Percentiles rank a stretch among this genome's conserved stretches.
Evolutionary conservation across 257 asterid species (phyloP).

Genomic region (Petrea volubilis): DNA sequence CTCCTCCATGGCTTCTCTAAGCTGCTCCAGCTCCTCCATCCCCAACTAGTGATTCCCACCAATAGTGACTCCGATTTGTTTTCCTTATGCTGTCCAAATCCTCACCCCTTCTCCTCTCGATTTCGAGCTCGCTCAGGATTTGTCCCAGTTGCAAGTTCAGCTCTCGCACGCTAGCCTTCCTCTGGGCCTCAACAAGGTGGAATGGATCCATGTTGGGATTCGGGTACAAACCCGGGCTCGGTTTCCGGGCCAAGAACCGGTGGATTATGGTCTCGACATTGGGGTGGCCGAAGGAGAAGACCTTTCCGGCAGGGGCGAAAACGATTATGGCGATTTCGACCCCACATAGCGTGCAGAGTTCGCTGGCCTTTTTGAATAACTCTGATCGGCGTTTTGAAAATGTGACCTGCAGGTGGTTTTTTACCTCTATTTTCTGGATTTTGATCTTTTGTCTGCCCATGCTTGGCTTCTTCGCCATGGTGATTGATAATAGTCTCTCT

Average conservation of each 20-base stretch:
- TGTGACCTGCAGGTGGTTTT: no score
- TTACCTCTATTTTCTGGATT: no score
- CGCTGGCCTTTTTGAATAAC: no score
- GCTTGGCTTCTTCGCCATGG: no score
- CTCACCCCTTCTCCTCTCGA: slow-evolving; percentile 60
- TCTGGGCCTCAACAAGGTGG: no score
- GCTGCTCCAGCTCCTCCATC: slow-evolving; percentile 37
- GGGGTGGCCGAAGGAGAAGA: slow-evolving; percentile 82
- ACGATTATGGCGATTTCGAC: no score
- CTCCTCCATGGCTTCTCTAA: slow-evolving; percentile 61
- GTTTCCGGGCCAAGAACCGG: slow-evolving; percentile 35
- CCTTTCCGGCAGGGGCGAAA: no score
- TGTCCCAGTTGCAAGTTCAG: no score
- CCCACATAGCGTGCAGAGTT: no score
- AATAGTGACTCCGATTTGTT: slow-evolving; percentile 34
- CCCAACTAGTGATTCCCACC: slow-evolving; percentile 82
- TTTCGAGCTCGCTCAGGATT: slow-evolving; percentile 51
- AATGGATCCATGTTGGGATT: slow-evolving; percentile 24
- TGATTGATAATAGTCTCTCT: background rate
- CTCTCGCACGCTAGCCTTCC: no score
- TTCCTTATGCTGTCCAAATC: slow-evolving; percentile 49
- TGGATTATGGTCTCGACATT: slow-evolving; percentile 53
- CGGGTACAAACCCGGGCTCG: slow-evolving; percentile 13
- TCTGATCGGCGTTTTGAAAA: no score
- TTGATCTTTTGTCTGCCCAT: no score